phyloP scores from a whole-genome alignment of 2,329 filamentous ascomycete species.

The Alternaria gansuensis region DNA sequence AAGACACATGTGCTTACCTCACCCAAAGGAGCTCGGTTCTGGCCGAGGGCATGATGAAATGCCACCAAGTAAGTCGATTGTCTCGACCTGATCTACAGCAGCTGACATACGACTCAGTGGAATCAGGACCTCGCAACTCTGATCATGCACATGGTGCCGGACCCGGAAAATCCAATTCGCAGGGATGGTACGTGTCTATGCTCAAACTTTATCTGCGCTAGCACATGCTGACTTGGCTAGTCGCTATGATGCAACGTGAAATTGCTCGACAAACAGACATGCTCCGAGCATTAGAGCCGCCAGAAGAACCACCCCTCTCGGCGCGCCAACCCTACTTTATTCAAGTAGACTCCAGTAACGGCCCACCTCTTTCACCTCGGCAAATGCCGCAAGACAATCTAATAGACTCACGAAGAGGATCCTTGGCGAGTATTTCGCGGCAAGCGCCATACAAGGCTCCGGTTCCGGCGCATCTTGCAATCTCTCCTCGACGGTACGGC shows the following conservation, averaged over 20 bases:
- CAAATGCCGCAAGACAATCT: constrained; percentile 78
- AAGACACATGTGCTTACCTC: constrained; percentile 82
- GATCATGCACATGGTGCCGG: constrained; percentile 76
- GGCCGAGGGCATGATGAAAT: constrained; percentile 80
- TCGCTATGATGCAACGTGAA: constrained; percentile 66
- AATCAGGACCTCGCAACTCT: constrained; percentile 84
- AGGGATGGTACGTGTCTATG: constrained; percentile 74
- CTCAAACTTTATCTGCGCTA: constrained; percentile 35
- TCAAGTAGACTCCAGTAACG: constrained; percentile 54
- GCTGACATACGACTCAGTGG: constrained; percentile 64
- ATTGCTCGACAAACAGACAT: constrained; percentile 69
- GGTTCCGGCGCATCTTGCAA: constrained; percentile 81
- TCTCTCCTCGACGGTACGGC: constrained; percentile 82
- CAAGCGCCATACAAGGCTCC: constrained; percentile 77
- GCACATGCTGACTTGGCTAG: constrained; percentile 48
- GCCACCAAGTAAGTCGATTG: constrained; percentile 65
- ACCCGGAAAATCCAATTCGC: constrained; percentile 78
- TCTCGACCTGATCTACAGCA: constrained; percentile 28
- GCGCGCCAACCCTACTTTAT: constrained; percentile 62
- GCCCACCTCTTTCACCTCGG: constrained; percentile 84
- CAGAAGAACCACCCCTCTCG: constrained; percentile 68
- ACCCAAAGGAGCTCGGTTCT: constrained; percentile 82
- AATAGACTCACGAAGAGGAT: constrained; percentile 74
- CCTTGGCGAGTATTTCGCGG: constrained; percentile 64
- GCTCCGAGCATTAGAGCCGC: constrained; percentile 64